Conservation (phyloP, 2,329 filamentous ascomycete genomes). For the Colletotrichum navitas region DNA sequence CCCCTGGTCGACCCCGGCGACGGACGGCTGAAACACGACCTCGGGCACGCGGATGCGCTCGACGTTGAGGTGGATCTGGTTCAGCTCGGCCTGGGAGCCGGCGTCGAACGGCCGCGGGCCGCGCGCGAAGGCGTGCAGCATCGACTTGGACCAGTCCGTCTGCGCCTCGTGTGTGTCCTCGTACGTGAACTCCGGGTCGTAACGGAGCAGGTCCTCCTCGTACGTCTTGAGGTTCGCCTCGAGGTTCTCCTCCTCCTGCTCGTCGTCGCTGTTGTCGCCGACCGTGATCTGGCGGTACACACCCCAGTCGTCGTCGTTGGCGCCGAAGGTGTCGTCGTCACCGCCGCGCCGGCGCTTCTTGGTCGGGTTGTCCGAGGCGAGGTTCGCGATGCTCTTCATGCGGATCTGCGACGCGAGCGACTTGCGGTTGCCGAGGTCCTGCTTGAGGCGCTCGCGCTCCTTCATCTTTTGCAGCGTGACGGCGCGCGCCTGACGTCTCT, state of each 20-base stretch:
- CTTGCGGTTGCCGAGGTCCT: constrained; percentile 95
- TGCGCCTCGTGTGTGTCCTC: constrained; percentile 93
- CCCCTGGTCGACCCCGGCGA: constrained; percentile 93
- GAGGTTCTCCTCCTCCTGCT: constrained; percentile 93
- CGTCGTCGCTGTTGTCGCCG: constrained; percentile 84
- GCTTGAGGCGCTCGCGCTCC: constrained; percentile 91
- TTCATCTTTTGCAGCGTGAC: constrained; percentile 85
- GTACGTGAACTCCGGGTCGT: constrained; percentile 91
- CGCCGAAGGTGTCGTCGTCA: constrained; percentile 96
- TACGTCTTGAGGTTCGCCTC: constrained; percentile 78
- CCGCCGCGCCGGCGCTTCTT: constrained; percentile 88
- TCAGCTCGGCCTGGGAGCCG: constrained; percentile 81
- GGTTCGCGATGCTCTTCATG: constrained; percentile 97
- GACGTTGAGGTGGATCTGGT: constrained; percentile 95
- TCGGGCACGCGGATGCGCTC: constrained; percentile 95
- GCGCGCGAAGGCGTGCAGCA: constrained; percentile 90
- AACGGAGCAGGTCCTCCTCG: constrained; percentile 86
- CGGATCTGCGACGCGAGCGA: constrained; percentile 95
- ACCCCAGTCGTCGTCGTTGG: constrained; percentile 97
- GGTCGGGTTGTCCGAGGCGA: constrained; percentile 87
- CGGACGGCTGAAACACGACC: constrained; percentile 91
- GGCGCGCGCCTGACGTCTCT: constrained; percentile 81
- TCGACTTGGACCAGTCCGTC: constrained; percentile 92
- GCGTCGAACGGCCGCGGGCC: constrained; percentile 89
- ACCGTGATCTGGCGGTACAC: constrained; percentile 94